Conservation (phyloP, 345 rosid genomes). For the Sonneratia caseolaris region DNA sequence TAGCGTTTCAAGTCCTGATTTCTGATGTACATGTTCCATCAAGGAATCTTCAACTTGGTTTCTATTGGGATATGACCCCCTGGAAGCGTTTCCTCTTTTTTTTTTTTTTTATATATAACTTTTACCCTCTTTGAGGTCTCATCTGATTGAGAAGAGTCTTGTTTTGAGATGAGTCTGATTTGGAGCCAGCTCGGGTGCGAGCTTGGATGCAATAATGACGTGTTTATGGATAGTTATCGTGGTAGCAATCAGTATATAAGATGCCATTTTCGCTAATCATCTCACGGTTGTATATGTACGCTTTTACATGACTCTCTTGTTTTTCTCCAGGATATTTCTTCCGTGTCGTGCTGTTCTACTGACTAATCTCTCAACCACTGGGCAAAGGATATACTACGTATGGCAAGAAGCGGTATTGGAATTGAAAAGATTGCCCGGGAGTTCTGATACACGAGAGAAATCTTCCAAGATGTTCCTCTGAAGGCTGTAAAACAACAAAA, state of each 20-base stretch:
- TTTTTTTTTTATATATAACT: not conserved
- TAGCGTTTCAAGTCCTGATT: not conserved
- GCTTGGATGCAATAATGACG: not conserved
- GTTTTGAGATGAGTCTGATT: not conserved
- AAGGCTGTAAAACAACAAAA: not conserved
- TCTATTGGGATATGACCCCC: not conserved
- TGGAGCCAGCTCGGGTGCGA: not conserved
- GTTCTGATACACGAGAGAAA: no score
- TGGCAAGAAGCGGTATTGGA: not conserved
- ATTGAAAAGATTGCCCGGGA: not conserved
- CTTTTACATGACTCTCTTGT: not conserved
- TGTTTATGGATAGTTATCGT: not conserved
- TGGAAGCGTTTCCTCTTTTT: not conserved
- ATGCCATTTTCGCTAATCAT: not conserved
- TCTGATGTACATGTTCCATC: not conserved
- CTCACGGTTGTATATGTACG: not conserved
- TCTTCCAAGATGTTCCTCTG: not conserved
- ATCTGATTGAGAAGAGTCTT: not conserved
- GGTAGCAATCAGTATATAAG: not conserved
- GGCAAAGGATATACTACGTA: not conserved
- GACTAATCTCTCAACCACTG: not conserved
- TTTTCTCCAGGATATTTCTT: not conserved
- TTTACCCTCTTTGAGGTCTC: not conserved
- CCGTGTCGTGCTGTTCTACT: not conserved
- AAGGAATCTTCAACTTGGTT: not conserved